Evolutionary conservation across 768 basidiomycete genomes (phyloP).

Genomic region (Tricholoma saponaceum): DNA sequence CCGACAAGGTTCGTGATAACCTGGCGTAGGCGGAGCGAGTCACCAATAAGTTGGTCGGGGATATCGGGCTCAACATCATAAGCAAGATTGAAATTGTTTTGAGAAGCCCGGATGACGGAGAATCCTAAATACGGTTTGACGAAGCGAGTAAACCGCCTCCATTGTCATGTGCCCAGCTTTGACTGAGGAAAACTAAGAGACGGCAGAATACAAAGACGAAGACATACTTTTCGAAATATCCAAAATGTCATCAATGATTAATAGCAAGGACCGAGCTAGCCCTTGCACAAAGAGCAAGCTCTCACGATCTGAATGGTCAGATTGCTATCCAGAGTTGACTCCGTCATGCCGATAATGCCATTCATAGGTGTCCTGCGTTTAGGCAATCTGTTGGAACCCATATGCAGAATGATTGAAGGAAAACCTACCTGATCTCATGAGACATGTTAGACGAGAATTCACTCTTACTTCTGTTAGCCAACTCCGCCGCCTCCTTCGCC

Average conservation of each 20-base stretch:
- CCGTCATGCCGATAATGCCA: too few relatives aligned
- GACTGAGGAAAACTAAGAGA: slow-evolving; percentile 56
- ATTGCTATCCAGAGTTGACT: too few relatives aligned
- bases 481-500: slow-evolving; percentile 95
- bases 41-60: too few relatives aligned
- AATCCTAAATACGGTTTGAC: too few relatives aligned
- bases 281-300: slow-evolving; percentile 93
- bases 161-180: slow-evolving; percentile 99
- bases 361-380: slow-evolving; percentile 98
- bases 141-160: slow-evolving; percentile 94
- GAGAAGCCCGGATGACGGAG: slow-evolving; percentile 93
- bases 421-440: too few relatives aligned
- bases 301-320: too few relatives aligned
- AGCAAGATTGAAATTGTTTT: slow-evolving; percentile 95
- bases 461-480: slow-evolving; percentile 93
- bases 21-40: slow-evolving; percentile 90
- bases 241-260: slow-evolving; percentile 99
- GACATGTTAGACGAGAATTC: slow-evolving; percentile 99
- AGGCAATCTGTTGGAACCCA: too few relatives aligned
- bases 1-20: slow-evolving; percentile 93
- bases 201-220: neutral
- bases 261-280: slow-evolving; percentile 83
- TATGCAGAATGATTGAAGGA: too few relatives aligned
- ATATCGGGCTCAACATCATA: too few relatives aligned
- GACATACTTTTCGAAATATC: slow-evolving; percentile 97